Conservation (phyloP, 2,329 filamentous ascomycete species). For the Stenocarpella maydis region DNA sequence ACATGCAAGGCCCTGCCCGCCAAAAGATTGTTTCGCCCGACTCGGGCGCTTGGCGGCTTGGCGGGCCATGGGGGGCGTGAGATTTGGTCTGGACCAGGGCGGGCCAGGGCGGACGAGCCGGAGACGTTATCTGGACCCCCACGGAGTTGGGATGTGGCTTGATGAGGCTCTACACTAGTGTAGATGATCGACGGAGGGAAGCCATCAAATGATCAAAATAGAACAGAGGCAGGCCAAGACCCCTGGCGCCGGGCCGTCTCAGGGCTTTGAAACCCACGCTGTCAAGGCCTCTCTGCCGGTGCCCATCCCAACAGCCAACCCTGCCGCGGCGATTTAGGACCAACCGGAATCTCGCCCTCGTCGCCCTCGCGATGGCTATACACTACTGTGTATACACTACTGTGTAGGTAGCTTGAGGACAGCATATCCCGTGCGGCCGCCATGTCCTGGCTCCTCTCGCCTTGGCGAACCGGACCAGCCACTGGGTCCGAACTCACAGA, state of each 20-base stretch:
- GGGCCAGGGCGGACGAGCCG: not conserved
- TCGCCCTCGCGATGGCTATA: not conserved
- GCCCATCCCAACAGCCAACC: not conserved
- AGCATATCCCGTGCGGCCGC: not conserved
- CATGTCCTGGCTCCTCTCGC: slow-evolving; percentile 5
- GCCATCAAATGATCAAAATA: too few relatives aligned
- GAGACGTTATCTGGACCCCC: slow-evolving; percentile 15
- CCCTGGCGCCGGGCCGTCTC: slow-evolving; percentile 22
- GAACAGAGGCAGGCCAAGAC: slow-evolving; percentile 19
- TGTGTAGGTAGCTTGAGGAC: not conserved
- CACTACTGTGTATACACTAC: too few relatives aligned
- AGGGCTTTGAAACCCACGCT: slow-evolving; percentile 10
- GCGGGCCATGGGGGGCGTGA: slow-evolving; percentile 8
- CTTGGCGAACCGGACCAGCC: slow-evolving; percentile 24
- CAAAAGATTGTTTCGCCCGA: slow-evolving; percentile 25
- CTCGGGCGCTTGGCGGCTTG: slow-evolving; percentile 23
- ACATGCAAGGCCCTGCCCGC: slow-evolving; percentile 8
- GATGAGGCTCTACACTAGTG: slow-evolving; percentile 27
- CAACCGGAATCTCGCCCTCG: slow-evolving; percentile 19
- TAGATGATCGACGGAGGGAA: slow-evolving; percentile 22
- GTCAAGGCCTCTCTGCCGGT: slow-evolving; percentile 5
- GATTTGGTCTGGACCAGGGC: not conserved
- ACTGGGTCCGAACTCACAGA: slow-evolving; percentile 17
- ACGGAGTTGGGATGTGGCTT: slow-evolving; percentile 23
- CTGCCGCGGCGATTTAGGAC: not conserved